A percentile compares a stretch with the other conserved stretches of the same genome.
phyloP scores from a whole-genome alignment of 306 rosid species.

The Cyamopsis tetragonoloba region DNA sequence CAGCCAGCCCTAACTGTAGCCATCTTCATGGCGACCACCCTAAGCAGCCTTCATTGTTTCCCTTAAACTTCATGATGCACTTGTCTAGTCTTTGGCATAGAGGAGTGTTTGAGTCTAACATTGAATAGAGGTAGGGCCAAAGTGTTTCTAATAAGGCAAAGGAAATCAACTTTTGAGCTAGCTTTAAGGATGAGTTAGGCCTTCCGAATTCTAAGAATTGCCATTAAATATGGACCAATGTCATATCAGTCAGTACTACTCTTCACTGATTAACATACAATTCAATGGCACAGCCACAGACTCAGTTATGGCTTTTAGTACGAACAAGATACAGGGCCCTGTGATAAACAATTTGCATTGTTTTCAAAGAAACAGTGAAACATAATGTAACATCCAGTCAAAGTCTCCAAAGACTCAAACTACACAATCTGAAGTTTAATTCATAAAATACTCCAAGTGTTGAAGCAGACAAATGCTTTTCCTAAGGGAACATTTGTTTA shows the following conservation, averaged over 20 bases:
- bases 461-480: neutral
- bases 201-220: no score
- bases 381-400: neutral
- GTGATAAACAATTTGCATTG: neutral
- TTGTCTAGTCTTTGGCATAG: no score
- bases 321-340: neutral
- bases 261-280: neutral
- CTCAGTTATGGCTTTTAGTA: neutral
- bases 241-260: neutral
- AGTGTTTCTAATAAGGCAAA: no score
- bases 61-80: no score
- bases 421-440: conserved; percentile 15
- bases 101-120: no score
- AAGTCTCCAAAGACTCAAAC: neutral
- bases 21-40: no score
- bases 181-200: no score
- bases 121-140: no score
- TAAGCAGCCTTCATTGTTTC: no score
- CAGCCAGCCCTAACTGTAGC: no score
- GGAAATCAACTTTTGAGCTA: no score
- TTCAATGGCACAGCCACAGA: neutral
- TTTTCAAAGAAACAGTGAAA: neutral
- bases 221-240: neutral
- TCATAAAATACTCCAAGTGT: neutral
- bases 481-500: conserved; percentile 24